phyloP scores from a whole-genome alignment of 2,329 filamentous ascomycete species.

The Orbilia quercus region DNA sequence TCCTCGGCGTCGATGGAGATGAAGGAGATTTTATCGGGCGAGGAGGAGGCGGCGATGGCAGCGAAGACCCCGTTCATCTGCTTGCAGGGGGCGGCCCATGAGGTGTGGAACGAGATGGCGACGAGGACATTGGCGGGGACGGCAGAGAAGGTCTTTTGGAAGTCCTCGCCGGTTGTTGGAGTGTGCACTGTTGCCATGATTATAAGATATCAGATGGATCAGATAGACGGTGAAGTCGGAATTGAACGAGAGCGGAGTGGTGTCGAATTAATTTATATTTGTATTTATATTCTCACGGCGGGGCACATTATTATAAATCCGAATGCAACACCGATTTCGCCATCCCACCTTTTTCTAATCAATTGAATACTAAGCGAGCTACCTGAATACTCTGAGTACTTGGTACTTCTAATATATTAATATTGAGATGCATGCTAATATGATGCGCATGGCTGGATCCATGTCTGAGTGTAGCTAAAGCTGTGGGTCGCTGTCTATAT shows the following conservation, averaged over 20 bases:
- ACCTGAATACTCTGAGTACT: no score
- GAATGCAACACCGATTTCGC: no score
- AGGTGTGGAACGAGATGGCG: constrained; percentile 92
- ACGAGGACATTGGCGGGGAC: constrained; percentile 78
- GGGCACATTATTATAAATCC: no score
- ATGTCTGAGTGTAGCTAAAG: neutral
- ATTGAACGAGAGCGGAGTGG: no score
- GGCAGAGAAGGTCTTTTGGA: constrained; percentile 74
- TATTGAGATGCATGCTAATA: no score
- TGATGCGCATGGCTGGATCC: no score
- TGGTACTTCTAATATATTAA: no score
- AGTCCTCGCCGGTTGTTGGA: constrained; percentile 78
- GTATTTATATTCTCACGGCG: no score
- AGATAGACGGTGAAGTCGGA: no score
- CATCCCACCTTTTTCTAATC: no score
- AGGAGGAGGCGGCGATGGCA: constrained; percentile 30
- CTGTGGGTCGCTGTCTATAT: constrained; percentile 33
- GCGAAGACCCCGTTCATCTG: constrained; percentile 74
- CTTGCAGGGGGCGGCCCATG: constrained; percentile 94
- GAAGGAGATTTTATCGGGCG: constrained; percentile 75
- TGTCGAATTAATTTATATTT: no score
- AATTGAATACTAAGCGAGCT: no score
- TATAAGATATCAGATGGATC: constrained; percentile 26
- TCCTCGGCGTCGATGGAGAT: constrained; percentile 94
- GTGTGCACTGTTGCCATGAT: constrained; percentile 80